Evolutionary conservation across 2,329 filamentous ascomycete genomes (phyloP).

Genomic region (Colletotrichum tropicale): DNA sequence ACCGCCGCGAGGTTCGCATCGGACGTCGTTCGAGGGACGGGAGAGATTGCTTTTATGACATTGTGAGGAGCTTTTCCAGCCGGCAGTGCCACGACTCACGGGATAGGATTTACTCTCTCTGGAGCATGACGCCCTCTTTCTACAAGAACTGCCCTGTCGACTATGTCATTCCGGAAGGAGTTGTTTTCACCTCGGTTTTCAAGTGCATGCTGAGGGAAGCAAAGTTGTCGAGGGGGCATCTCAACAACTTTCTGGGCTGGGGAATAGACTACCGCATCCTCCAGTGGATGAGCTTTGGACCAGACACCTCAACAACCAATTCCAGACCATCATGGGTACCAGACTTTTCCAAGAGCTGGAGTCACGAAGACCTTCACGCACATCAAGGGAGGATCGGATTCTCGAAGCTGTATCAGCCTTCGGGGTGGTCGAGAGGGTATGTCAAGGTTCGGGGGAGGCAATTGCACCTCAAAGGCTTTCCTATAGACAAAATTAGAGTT

Average conservation of each 20-base stretch:
- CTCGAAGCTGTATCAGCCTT: neutral
- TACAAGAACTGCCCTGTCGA: neutral
- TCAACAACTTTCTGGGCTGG: neutral
- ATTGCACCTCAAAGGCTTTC: neutral
- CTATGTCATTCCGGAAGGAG: neutral
- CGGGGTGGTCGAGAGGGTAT: neutral
- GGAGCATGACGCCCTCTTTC: neutral
- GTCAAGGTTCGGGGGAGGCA: neutral
- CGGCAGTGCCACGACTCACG: neutral
- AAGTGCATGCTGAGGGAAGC: neutral
- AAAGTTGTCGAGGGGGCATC: neutral
- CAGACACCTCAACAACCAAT: neutral
- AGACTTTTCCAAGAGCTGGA: neutral
- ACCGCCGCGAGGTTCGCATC: neutral
- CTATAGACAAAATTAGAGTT: neutral
- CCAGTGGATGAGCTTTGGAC: neutral
- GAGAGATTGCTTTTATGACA: neutral
- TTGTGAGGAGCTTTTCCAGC: neutral
- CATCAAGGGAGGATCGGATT: neutral
- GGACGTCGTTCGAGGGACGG: neutral
- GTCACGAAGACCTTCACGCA: neutral
- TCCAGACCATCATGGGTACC: neutral
- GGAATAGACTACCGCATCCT: neutral
- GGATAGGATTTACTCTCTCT: neutral
- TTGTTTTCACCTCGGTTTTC: neutral